phyloP scores from a whole-genome alignment of 2,329 filamentous ascomycete genomes.

The Dactylellina haptotyla region DNA sequence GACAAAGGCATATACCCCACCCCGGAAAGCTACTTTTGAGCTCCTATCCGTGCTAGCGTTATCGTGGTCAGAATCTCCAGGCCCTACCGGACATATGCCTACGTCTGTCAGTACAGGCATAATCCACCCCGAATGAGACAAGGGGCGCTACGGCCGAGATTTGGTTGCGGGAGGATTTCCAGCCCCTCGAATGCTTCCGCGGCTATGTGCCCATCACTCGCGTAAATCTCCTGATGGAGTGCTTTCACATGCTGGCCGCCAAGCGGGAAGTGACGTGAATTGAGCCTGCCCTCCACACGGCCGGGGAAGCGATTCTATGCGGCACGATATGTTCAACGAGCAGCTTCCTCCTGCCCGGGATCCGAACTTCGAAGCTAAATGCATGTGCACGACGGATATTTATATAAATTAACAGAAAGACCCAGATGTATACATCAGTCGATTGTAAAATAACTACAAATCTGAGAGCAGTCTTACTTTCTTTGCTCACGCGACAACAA shows the following conservation, averaged over 20 bases:
- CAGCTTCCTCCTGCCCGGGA: constrained; percentile 42
- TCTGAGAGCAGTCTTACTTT: too few relatives aligned
- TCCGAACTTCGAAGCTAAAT: not conserved
- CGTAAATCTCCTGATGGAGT: constrained; percentile 9
- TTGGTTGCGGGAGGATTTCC: not conserved
- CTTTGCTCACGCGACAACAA: too few relatives aligned
- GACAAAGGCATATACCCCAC: not conserved
- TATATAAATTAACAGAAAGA: constrained; percentile 8
- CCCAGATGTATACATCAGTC: not conserved
- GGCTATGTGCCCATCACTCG: constrained; percentile 42
- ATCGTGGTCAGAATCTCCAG: not conserved
- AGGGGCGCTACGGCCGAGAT: constrained; percentile 48
- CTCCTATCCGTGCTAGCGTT: not conserved
- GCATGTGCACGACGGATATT: not conserved
- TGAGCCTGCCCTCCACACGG: constrained; percentile 7
- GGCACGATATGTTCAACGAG: constrained; percentile 17
- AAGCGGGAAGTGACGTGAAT: constrained; percentile 36
- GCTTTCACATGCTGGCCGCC: constrained; percentile 41
- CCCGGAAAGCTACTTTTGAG: not conserved
- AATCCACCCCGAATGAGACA: constrained; percentile 40
- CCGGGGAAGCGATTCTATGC: constrained; percentile 16
- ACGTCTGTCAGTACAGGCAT: not conserved
- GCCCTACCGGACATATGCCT: constrained; percentile 44
- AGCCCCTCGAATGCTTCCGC: constrained; percentile 32
- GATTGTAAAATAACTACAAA: too few relatives aligned